Conservation (phyloP, 2,329 filamentous ascomycete species). For the Pyrenophora graminea region DNA sequence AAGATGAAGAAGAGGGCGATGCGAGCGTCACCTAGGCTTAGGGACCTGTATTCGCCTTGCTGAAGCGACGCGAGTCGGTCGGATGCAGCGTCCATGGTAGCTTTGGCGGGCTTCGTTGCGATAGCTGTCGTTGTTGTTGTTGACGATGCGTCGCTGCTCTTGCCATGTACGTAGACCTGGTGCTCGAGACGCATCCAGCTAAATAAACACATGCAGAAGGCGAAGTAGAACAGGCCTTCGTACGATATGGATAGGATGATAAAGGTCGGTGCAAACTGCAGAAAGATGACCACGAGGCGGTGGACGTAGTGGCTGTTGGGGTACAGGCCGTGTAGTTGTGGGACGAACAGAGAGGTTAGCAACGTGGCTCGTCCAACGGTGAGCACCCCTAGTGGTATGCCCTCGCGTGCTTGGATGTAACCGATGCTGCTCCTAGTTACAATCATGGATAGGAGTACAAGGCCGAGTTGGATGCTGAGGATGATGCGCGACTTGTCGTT, state of each 20-base stretch:
- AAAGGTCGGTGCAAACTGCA: constrained; percentile 90
- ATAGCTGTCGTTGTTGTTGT: constrained; percentile 11
- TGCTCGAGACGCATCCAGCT: constrained; percentile 94
- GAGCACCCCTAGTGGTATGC: constrained; percentile 86
- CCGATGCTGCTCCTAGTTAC: constrained; percentile 86
- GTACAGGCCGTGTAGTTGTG: constrained; percentile 77
- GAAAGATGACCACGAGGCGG: constrained; percentile 82
- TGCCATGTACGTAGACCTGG: constrained; percentile 61
- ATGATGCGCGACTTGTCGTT: constrained; percentile 62
- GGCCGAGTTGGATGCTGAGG: constrained; percentile 73
- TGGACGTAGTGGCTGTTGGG: constrained; percentile 89
- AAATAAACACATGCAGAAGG: constrained; percentile 79
- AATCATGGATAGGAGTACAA: constrained; percentile 78
- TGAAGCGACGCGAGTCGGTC: constrained; percentile 37
- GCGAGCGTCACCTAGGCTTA: constrained; percentile 81
- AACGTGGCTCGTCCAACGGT: constrained; percentile 82
- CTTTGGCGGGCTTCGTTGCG: constrained; percentile 36
- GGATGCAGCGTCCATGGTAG: constrained; percentile 47
- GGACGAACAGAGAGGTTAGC: constrained; percentile 74
- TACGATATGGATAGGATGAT: constrained; percentile 97
- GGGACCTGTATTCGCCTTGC: constrained; percentile 61
- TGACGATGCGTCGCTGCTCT: constrained; percentile 6
- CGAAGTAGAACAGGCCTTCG: constrained; percentile 93
- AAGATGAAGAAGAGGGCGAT: constrained; percentile 94
- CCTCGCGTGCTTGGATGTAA: constrained; percentile 81